These are phyloP conservation scores for Priceomyces melissophilus DNA, from an alignment of 805 yeast genomes.

Conservation along the genomic window DNA sequence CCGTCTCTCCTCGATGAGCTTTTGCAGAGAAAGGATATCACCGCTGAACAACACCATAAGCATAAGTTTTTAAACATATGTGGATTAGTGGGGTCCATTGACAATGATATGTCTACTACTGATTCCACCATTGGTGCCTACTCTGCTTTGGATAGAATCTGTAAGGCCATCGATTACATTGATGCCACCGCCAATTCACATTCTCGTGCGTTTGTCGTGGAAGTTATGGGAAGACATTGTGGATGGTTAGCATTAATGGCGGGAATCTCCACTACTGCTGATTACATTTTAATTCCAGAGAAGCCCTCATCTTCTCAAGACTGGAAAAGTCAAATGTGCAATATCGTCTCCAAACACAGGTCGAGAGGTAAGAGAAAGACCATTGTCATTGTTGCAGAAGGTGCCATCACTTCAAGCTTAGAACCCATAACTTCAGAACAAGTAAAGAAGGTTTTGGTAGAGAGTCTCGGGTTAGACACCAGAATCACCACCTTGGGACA, in stretches of 20 bases:
- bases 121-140: slow-evolving; percentile 97
- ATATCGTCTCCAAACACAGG: slow-evolving; percentile 76
- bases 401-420: slow-evolving; percentile 83
- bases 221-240: slow-evolving; percentile 99
- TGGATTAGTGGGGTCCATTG: slow-evolving; percentile 95
- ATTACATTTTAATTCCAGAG: slow-evolving; percentile 91
- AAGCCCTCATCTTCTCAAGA: slow-evolving; percentile 70
- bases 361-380: slow-evolving; percentile 88
- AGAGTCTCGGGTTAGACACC: slow-evolving; percentile 80
- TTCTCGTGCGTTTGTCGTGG: slow-evolving; percentile 95
- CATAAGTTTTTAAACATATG: slow-evolving; percentile 78
- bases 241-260: slow-evolving; percentile 99
- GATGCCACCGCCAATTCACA: slow-evolving; percentile 98
- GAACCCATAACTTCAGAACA: slow-evolving; percentile 75
- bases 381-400: slow-evolving; percentile 96
- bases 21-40: slow-evolving; percentile 49
- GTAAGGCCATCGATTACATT: slow-evolving; percentile 92
- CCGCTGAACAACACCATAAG: slow-evolving; percentile 55
- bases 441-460: slow-evolving; percentile 79
- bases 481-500: slow-evolving; percentile 95
- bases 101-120: slow-evolving; percentile 96
- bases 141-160: slow-evolving; percentile 88
- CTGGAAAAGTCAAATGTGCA: slow-evolving; percentile 81
- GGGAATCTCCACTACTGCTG: slow-evolving; percentile 95
- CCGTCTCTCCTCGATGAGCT: slow-evolving; percentile 80